These are phyloP conservation scores for Fusarium longipes DNA, from an alignment of 2,329 filamentous ascomycete genomes.

Conservation along the genomic window DNA sequence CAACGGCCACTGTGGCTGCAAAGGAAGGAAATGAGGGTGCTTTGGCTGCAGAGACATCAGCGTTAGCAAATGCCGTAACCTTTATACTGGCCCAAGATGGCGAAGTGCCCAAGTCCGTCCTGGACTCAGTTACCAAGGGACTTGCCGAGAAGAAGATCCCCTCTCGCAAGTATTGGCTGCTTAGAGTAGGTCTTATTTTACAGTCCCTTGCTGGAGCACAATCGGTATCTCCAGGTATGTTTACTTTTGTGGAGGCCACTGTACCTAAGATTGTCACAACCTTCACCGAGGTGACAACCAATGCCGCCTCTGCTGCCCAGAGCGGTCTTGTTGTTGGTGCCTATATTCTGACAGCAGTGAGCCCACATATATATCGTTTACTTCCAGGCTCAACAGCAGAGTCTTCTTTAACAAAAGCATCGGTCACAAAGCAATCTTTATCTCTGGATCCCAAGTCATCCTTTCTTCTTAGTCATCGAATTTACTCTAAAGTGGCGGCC, in stretches of 20 bases:
- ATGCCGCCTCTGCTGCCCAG: constrained; percentile 82
- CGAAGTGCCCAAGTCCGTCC: constrained; percentile 72
- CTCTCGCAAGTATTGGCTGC: constrained; percentile 82
- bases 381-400: constrained; percentile 64
- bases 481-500: constrained; percentile 81
- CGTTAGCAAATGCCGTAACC: constrained; percentile 73
- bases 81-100: constrained; percentile 70
- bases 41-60: constrained; percentile 77
- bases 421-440: constrained; percentile 73
- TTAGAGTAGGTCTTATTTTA: constrained; percentile 78
- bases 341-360: constrained; percentile 77
- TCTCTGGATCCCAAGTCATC: constrained; percentile 83
- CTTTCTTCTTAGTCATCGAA: constrained; percentile 83
- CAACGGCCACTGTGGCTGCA: constrained; percentile 73
- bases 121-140: constrained; percentile 82
- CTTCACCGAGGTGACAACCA: constrained; percentile 82
- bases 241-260: constrained; percentile 64
- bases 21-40: constrained; percentile 93
- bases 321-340: constrained; percentile 84
- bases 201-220: constrained; percentile 62
- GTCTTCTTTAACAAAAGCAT: constrained; percentile 65
- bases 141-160: constrained; percentile 85
- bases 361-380: constrained; percentile 63
- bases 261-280: constrained; percentile 70
- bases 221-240: constrained; percentile 57